Base-by-base conservation (phyloP, 2,329 filamentous ascomycete species). In the Penicillium brevicompactum region DNA sequence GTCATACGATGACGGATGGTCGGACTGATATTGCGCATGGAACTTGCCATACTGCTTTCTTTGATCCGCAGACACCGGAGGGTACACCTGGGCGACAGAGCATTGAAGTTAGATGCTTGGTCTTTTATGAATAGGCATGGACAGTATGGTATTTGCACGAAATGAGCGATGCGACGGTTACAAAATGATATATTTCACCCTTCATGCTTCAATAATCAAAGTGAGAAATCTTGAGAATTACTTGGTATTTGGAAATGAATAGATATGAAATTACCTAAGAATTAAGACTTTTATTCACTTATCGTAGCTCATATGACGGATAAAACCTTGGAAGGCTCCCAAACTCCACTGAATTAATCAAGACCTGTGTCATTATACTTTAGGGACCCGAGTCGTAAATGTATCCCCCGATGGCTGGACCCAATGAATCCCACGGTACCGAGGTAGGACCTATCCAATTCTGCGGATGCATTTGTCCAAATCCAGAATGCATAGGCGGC, bases 91-190 rank as follows among this genome's bases (percentile, higher is more conserved):
- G 70, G 38, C 68, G 85, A 59, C 81, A 88, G 74, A 86, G 84
- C 64, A 87, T 88, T 57, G 85, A 88, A 73, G 84, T 87, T 1
- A 74, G 85, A 61, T 85, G 83, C 55, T 70, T 87, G 66, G 81
- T 87, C 0, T 87, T 86, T 63, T 86, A 87, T 60, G 81, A 84
- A 32, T 78, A 71, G 53, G 71, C 5, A 34, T 34, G 34, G 6
- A 16, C n/a, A n/a, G 13, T 4, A 4, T 5, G 11, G 16, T 37
- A n/a, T n/a, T 37, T n/a, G 13, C n/a, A n/a, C n/a, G 4, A 71
- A 55, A 68, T 32, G 7, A 41, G 38, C 38, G 38, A 13, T 34
- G 27, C 10, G 4, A 37, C 34, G 6, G 4, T 32, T 42, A 41
- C 5, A 21, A 21, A 6, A 48, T 30, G 14, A 10, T 16, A 41